Conservation (phyloP, 2,329 filamentous ascomycete genomes). For the Aspergillus pseudoviridinutans region DNA sequence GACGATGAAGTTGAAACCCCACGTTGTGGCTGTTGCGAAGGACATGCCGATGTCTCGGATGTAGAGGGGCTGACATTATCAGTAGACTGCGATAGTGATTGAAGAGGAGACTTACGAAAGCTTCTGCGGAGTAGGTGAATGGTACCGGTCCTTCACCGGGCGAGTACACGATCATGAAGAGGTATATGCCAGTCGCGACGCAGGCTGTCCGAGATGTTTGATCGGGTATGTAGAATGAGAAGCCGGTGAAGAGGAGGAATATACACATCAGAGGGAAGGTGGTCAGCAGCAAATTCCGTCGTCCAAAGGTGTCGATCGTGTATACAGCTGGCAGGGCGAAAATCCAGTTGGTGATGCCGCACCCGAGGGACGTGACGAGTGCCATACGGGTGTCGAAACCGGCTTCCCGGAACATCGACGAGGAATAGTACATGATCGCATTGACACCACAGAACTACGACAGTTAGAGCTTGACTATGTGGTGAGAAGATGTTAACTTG, state of each 20-base stretch:
- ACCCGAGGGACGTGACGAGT: conserved; percentile 59
- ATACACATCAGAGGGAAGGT: conserved; percentile 55
- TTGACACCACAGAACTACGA: conserved; percentile 49
- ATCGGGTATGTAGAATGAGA: conserved; percentile 41
- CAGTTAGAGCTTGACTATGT: neutral
- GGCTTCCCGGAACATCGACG: conserved; percentile 57
- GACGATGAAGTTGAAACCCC: conserved; percentile 55
- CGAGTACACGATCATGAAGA: conserved; percentile 52
- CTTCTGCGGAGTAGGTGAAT: conserved; percentile 63
- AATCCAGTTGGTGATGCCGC: conserved; percentile 62
- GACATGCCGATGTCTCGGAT: conserved; percentile 62
- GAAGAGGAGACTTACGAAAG: conserved; percentile 38
- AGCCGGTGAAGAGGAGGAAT: conserved; percentile 47
- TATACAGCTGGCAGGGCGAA: conserved; percentile 62
- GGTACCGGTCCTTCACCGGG: conserved; percentile 60
- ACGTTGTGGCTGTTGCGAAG: conserved; percentile 51
- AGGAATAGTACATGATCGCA: conserved; percentile 59
- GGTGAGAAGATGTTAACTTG: conserved; percentile 11
- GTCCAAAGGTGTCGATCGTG: conserved; percentile 64
- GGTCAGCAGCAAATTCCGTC: conserved; percentile 58
- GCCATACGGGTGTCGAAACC: conserved; percentile 51
- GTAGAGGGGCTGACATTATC: conserved; percentile 45
- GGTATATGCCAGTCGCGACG: conserved; percentile 41
- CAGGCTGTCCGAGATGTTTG: conserved; percentile 37
- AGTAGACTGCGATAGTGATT: neutral